phyloP scores from a whole-genome alignment of 176 grass and related monocot genomes.

The Cenchrus fungigraminus region DNA sequence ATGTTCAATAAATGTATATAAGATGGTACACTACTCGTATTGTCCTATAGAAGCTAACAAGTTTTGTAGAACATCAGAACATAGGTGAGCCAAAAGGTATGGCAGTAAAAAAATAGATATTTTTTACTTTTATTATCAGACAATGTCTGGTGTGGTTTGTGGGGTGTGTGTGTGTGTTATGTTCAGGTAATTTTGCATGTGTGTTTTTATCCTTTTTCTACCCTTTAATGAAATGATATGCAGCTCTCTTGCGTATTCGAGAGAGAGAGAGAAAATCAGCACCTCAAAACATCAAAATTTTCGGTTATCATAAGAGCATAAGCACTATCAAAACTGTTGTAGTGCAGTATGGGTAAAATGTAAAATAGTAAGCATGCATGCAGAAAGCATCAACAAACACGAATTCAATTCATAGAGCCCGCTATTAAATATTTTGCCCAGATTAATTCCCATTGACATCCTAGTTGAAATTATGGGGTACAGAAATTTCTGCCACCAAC shows the following conservation, averaged over 20 bases:
- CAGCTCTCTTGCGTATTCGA: no score
- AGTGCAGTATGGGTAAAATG: neutral
- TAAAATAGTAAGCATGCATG: neutral
- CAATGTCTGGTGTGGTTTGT: no score
- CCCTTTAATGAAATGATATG: no score
- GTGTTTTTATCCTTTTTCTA: no score
- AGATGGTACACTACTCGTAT: neutral
- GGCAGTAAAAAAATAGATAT: neutral
- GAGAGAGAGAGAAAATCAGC: neutral
- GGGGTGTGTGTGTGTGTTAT: no score
- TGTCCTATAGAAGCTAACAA: conserved; percentile 6
- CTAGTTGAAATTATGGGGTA: neutral
- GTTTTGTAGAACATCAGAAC: neutral
- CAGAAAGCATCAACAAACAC: neutral
- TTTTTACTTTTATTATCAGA: neutral
- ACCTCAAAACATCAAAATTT: neutral
- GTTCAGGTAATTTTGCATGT: no score
- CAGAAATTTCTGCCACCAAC: neutral
- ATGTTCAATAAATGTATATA: neutral
- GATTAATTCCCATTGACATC: neutral
- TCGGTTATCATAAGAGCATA: neutral
- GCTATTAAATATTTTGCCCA: neutral
- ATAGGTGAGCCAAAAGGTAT: neutral
- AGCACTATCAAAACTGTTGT: neutral
- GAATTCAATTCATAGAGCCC: neutral